Base-by-base conservation (phyloP, 2,329 filamentous ascomycete genomes). In the Neodidymelliopsis sp. region DNA sequence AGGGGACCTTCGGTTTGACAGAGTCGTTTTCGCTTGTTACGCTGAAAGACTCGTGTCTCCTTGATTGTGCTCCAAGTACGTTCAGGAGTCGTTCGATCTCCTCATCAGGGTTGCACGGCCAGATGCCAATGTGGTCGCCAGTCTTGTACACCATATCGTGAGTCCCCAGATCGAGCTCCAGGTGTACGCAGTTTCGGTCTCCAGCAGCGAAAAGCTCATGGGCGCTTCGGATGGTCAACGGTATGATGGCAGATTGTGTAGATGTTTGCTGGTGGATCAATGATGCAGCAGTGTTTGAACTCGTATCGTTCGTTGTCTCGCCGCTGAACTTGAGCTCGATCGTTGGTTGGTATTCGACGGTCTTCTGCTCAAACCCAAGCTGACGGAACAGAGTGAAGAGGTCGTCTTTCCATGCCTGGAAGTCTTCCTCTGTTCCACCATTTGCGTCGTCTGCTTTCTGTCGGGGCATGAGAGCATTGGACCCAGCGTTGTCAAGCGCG, bases 381-480 rank as follows among this genome's bases (percentile, higher is more conserved):
- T 61, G 45, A 28, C 65, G 60, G 36, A 76, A 67, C 19, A 65
- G 35, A 6, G 56, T 27, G 42, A 74, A 73, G 1, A 73, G 34
- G 7, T 62, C 45, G n/a, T 72, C 66, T 53, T 76, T 77, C 74
- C 74, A 77, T 5, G 67, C 63, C 47, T 75, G 59, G 39, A 74
- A 78, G 42, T 75, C 70, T 54, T 77, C 75, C 39, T 77, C 74
- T 0, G 75, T 78, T 12, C 66, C 68, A n/a, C 73, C 72, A 35
- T 68, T 64, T 2, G 70, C 72, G 54, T 77, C 75, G 41, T 78
- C 74, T 5, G 73, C 75, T 46, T 60, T 70, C 4, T 70, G 72
- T 9, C 66, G 54, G 3, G 65, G 61, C 19, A 71, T 60, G 8
- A 75, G 57, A 19, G 59, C 29, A 12, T 56, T 59, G 4, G 72